Conservation (phyloP, 257 asterid genomes). For the Asclepias syriaca region DNA sequence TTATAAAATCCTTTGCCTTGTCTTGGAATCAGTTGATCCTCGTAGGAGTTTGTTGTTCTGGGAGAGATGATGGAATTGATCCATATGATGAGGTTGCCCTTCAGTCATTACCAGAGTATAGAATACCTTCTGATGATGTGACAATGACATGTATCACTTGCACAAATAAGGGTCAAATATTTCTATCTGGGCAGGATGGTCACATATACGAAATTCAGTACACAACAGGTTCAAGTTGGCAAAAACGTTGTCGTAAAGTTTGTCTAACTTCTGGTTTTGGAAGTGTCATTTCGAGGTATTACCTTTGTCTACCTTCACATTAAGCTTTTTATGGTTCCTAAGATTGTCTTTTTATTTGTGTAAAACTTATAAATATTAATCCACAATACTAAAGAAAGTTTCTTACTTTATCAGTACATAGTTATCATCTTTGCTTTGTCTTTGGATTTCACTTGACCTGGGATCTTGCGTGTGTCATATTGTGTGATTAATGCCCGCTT, state of each 20-base stretch:
- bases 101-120: conserved; percentile 86
- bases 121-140: conserved; percentile 93
- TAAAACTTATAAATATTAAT: neutral
- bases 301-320: conserved; percentile 8
- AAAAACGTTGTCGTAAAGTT: conserved; percentile 81
- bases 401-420: neutral
- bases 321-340: neutral
- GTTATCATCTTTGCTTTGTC: conserved; percentile 6
- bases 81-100: conserved; percentile 84
- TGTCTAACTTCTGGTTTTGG: conserved; percentile 87
- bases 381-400: neutral
- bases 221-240: conserved; percentile 94
- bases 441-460: conserved; percentile 16
- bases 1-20: conserved; percentile 14
- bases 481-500: conserved; percentile 15
- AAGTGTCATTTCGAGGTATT: conserved; percentile 84
- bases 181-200: conserved; percentile 96
- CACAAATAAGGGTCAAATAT: conserved; percentile 77
- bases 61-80: conserved; percentile 77
- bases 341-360: neutral
- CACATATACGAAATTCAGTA: conserved; percentile 88
- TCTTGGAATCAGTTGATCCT: conserved; percentile 65
- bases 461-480: conserved; percentile 16
- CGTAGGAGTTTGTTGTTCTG: conserved; percentile 96
- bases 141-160: conserved; percentile 94